phyloP scores from a whole-genome alignment of 2,329 filamentous ascomycete species.

The Penicillium thymicola region DNA sequence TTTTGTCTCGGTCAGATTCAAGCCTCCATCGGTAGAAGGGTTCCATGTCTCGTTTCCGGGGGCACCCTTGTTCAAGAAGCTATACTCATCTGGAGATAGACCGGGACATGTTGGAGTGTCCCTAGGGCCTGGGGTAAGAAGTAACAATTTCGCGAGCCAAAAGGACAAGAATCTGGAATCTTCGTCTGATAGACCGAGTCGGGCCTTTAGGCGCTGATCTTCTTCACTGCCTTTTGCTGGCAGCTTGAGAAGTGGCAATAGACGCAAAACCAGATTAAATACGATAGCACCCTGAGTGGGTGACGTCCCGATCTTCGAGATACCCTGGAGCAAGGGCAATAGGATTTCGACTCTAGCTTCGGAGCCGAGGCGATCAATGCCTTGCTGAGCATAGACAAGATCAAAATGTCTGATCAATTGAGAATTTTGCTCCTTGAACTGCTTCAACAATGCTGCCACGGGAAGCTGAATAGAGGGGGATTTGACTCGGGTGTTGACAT shows the following conservation, averaged over 20 bases:
- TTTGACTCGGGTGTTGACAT: constrained; percentile 65
- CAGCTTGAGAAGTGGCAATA: constrained; percentile 64
- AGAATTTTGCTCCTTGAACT: constrained; percentile 77
- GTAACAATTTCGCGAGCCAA: constrained; percentile 74
- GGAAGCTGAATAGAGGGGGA: constrained; percentile 69
- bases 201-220: constrained; percentile 64
- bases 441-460: constrained; percentile 76
- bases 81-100: constrained; percentile 62
- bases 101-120: constrained; percentile 54
- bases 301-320: constrained; percentile 58
- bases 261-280: constrained; percentile 77
- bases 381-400: constrained; percentile 83
- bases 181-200: constrained; percentile 64
- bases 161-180: constrained; percentile 72
- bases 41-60: constrained; percentile 56
- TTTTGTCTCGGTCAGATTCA: constrained; percentile 69
- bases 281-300: constrained; percentile 60
- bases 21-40: constrained; percentile 55
- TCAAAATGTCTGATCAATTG: constrained; percentile 83
- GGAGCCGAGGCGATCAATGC: constrained; percentile 60
- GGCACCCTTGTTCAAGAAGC: constrained; percentile 64
- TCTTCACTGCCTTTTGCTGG: constrained; percentile 76
- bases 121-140: constrained; percentile 56
- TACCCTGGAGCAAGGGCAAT: constrained; percentile 65
- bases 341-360: constrained; percentile 68